These are phyloP conservation scores for Zygosaccharomyces lentus DNA, from an alignment of 805 yeast genomes.

Conservation along the genomic window DNA sequence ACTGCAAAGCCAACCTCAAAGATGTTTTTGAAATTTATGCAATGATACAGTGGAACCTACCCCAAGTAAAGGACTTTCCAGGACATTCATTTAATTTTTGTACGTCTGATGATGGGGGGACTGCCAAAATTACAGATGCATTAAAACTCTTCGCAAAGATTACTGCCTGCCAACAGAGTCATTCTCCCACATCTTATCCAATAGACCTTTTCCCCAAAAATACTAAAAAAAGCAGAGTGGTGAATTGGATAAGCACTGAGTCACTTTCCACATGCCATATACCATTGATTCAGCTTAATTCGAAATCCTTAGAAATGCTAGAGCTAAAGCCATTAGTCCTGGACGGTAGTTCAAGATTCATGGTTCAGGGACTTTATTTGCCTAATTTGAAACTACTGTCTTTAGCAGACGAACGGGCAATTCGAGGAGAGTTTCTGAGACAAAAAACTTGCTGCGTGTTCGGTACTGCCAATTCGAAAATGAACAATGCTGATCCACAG, in stretches of 20 bases:
- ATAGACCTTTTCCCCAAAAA: slow-evolving; percentile 24
- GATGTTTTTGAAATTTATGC: slow-evolving; percentile 24
- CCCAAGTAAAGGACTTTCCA: slow-evolving; percentile 18
- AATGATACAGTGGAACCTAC: slow-evolving; percentile 24
- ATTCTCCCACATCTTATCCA: slow-evolving; percentile 24
- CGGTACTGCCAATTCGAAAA: background rate
- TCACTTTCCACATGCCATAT: too few relatives aligned
- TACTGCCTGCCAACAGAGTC: slow-evolving; percentile 20
- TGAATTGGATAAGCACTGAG: slow-evolving; percentile 30
- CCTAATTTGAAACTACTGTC: slow-evolving; percentile 13
- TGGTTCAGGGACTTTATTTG: slow-evolving; percentile 25
- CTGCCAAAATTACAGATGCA: slow-evolving; percentile 11
- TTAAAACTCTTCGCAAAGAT: slow-evolving; percentile 17
- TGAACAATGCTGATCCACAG: slow-evolving; percentile 1
- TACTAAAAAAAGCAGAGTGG: slow-evolving; percentile 16
- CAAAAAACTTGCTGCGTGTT: background rate
- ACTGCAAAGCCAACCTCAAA: slow-evolving; percentile 12
- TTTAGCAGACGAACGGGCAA: background rate
- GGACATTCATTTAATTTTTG: slow-evolving; percentile 26
- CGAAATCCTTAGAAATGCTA: slow-evolving; percentile 15
- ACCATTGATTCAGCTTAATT: slow-evolving; percentile 24
- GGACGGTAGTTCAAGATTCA: slow-evolving; percentile 10
- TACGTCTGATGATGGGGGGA: slow-evolving; percentile 13
- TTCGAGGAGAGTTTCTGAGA: slow-evolving; percentile 4
- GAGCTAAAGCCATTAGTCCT: slow-evolving; percentile 17